These are phyloP conservation scores for Oryza rufipogon DNA, from an alignment of 176 grass and related monocot species.

Conservation along the genomic window DNA sequence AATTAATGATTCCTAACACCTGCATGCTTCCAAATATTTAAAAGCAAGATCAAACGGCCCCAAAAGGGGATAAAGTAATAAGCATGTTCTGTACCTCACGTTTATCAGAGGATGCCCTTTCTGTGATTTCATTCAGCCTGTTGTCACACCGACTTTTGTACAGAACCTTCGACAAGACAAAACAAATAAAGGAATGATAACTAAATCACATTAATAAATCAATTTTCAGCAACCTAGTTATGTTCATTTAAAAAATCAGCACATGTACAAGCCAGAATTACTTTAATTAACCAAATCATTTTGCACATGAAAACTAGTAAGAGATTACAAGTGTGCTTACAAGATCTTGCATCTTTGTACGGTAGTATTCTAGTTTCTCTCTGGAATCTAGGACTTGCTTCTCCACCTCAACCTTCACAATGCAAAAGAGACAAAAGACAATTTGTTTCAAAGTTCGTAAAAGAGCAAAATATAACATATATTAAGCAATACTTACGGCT, in stretches of 20 bases:
- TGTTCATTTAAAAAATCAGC: constrained; percentile 1
- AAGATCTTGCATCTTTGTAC: constrained; percentile 98
- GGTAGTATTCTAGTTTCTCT: constrained; percentile 94
- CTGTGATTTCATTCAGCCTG: constrained; percentile 97
- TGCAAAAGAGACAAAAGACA: constrained; percentile 4
- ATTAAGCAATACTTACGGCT: constrained; percentile 7
- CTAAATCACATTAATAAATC: neutral
- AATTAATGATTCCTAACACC: neutral
- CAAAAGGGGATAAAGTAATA: constrained; percentile 4
- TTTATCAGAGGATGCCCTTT: constrained; percentile 94
- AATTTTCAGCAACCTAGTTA: constrained; percentile 25
- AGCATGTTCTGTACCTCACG: constrained; percentile 67
- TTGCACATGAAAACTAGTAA: constrained; percentile 36
- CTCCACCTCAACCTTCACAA: constrained; percentile 75
- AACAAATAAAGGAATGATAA: constrained; percentile 27
- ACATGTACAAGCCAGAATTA: constrained; percentile 17
- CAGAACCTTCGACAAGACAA: constrained; percentile 64
- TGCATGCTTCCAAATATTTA: constrained; percentile 33
- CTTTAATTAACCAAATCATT: constrained; percentile 11
- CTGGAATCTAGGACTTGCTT: constrained; percentile 91
- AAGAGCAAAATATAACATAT: neutral
- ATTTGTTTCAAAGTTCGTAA: constrained; percentile 24
- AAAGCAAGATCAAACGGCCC: constrained; percentile 31
- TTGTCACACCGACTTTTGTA: constrained; percentile 99
- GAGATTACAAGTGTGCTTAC: constrained; percentile 56